phyloP scores from a whole-genome alignment of 129 eudicot species.

The Helianthus annuus region HanXRQr2.0-SUNRISE NC_035447.2:51003117-51003616 shows the following conservation, averaged over 20 bases:
- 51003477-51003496: conserved; percentile 34
- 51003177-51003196: conserved; percentile 40
- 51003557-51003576: conserved; percentile 12
- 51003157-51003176: conserved; percentile 35
- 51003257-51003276: background rate
- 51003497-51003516: conserved; percentile 33
- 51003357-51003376: background rate
- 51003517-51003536: conserved; percentile 24
- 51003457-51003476: conserved; percentile 31
- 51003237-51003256: conserved; percentile 5
- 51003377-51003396: conserved; percentile 16
- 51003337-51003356: background rate
- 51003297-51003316: conserved; percentile 11
- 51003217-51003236: conserved; percentile 13
- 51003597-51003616: conserved; percentile 27
- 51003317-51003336: background rate
- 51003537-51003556: conserved; percentile 16
- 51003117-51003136: conserved; percentile 49
- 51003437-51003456: conserved; percentile 21
- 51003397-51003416: background rate
- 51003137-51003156: conserved; percentile 35
- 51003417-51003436: conserved; percentile 8
- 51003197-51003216: conserved; percentile 23
- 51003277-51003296: conserved; percentile 20
- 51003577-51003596: conserved; percentile 11